Evolutionary conservation across 1,284 basidiomycete species (phyloP), one percentile per base, ranked within the genome.

Genomic region (Lignosus rhinocerotis): DNA sequence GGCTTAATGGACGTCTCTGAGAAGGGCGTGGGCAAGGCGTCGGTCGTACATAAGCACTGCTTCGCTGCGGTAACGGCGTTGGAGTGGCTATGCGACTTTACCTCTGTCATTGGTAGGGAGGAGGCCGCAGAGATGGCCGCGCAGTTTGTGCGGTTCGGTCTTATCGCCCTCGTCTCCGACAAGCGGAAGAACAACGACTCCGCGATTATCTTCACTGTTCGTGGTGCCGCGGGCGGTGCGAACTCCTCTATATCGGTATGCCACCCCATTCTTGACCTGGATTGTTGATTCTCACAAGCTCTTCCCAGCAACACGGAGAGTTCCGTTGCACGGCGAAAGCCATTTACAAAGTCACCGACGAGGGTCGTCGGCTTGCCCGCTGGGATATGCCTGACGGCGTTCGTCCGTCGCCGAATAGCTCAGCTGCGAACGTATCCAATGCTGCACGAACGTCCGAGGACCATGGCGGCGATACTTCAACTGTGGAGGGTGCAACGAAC

Each of bases 41-140:
- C 74, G 33, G 74, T 70, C 51, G 75, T 66, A 6, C 84, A 90
- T 75, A 92, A 90, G 71, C 84, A 88, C 73, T 93, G 92, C 68
- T 98, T 99, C 73, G 80, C 87, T 31, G 94, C 96, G 30, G 84
- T 92, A 53, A 84, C 84, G 39, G 95, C 93, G 0, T 81, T 98
- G 57, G 94, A 98, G 73, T 99, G 97, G 97, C 86, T 99, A 53
- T 92, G 94, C 72, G 96, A 99, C 74, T 98, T 95, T 67, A 96
- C 96, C 0, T 98, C 96, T 0, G 93, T 96, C 45, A 94, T 96
- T 50, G 96, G 95, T 21, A 80, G 93, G 53, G 97, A 99, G 71
- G 97, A 99, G 75, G 96, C 95, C 0, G 94, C 94, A 21, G 97
- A 99, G 78, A 90, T 98, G 81, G 88, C 93, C 4, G 97, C 95